Percentiles rank a stretch among this genome's conserved stretches.
phyloP scores from a whole-genome alignment of 192 early-diverging fungal genomes.

The Podila horticola region DNA sequence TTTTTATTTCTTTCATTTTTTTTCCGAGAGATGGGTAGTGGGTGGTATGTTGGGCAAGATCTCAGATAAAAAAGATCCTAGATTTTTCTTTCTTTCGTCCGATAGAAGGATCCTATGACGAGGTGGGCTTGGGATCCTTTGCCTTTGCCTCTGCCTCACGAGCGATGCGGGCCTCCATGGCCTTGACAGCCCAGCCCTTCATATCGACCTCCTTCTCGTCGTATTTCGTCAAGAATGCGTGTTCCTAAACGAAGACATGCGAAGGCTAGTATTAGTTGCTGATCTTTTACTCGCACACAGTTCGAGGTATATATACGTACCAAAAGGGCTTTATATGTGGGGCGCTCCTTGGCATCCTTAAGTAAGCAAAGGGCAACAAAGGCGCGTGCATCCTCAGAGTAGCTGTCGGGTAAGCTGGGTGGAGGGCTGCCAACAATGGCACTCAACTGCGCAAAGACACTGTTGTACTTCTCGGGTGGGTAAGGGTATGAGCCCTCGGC shows the following conservation, averaged over 20 bases:
- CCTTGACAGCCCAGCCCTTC: conserved; percentile 79
- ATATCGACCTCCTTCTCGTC: conserved; percentile 79
- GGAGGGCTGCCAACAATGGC: conserved; percentile 86
- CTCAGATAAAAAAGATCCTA: conserved; percentile 5
- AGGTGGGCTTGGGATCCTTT: not conserved
- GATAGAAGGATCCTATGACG: conserved; percentile 15
- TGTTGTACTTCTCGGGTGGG: conserved; percentile 69
- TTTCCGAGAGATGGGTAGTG: not conserved
- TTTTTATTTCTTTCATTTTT: not conserved
- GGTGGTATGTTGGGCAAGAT: not conserved
- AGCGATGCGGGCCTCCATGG: conserved; percentile 56
- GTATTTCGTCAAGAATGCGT: conserved; percentile 79
- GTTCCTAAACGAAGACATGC: conserved; percentile 45
- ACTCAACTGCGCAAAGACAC: conserved; percentile 87
- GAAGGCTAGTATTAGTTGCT: not conserved
- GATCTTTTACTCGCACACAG: not conserved
- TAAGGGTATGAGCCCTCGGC: conserved; percentile 87
- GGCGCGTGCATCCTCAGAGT: conserved; percentile 75
- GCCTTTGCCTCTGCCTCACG: conserved; percentile 36
- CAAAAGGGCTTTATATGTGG: conserved; percentile 80
- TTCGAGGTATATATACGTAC: conserved; percentile 26
- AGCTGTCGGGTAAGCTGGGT: conserved; percentile 77
- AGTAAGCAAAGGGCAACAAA: conserved; percentile 79
- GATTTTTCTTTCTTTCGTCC: not conserved
- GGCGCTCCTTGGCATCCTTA: conserved; percentile 78